These are phyloP conservation scores for Aspergillus puulaauensis DNA, from an alignment of 2,329 filamentous ascomycete species.

Conservation along the genomic window DNA sequence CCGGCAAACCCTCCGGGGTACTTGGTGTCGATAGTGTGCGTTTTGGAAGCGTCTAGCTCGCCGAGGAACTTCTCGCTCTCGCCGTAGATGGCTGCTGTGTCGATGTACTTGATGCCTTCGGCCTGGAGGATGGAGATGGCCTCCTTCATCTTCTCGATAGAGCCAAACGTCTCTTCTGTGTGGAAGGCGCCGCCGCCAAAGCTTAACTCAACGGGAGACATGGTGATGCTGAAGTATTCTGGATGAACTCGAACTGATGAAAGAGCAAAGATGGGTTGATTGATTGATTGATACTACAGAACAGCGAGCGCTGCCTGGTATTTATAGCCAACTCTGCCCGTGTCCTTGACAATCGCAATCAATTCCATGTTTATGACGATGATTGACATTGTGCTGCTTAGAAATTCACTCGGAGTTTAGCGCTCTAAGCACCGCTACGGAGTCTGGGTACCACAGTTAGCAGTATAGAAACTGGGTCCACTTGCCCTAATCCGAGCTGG, in stretches of 20 bases:
- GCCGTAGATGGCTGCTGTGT: constrained; percentile 29
- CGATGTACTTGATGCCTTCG: constrained; percentile 2
- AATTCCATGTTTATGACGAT: too few species aligned
- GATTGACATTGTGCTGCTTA: too few species aligned
- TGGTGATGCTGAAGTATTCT: not conserved
- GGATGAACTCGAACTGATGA: not conserved
- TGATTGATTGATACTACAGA: too few species aligned
- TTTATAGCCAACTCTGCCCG: too few species aligned
- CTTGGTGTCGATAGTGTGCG: constrained; percentile 51
- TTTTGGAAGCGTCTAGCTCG: constrained; percentile 35
- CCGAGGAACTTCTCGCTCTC: constrained; percentile 46
- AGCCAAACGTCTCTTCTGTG: not conserved
- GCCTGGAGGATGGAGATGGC: not conserved
- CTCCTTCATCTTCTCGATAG: not conserved
- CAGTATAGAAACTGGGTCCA: too few species aligned
- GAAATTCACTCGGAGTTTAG: too few species aligned
- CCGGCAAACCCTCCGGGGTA: constrained; percentile 28
- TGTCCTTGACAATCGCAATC: too few species aligned
- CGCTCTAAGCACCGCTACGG: too few species aligned
- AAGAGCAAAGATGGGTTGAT: too few species aligned
- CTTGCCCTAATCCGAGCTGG: too few species aligned
- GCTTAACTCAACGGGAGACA: not conserved
- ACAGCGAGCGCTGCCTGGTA: too few species aligned
- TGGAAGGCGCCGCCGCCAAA: not conserved
- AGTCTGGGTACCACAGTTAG: too few species aligned